Base-by-base conservation (phyloP, 164 flowering plant species). In the Vitis amurensis region DNA sequence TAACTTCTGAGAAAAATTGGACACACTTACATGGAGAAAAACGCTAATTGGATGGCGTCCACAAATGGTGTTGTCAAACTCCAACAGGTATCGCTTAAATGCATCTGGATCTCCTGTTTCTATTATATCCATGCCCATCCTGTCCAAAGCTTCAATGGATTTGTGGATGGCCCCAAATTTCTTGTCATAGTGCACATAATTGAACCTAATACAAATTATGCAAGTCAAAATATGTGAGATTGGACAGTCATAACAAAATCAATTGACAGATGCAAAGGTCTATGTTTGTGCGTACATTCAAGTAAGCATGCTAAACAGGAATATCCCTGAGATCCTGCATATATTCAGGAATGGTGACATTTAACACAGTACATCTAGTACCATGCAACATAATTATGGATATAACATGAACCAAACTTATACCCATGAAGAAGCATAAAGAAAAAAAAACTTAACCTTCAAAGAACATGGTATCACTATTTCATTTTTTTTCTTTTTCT, bases 11-110 rank as follows among this genome's bases (percentile, higher is more conserved):
- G 51, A 30, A 59, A 17, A 52, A 47, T 9, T 64, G 44, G 50
- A 50, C 57, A 61, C n/a, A 76, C 74, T 83, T 86, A 92, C 98
- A 82, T 92, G 94, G 59, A 94, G 92, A 69, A 94, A 94, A 69
- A 94, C 92, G 64, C 94, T 87, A 23, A 96, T 93, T 49, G 98
- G 99, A 76, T 96, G 99, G 30, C 98, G 92, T 8, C 99, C 99
- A 68, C 98, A 96, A 17, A 96, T 96, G 48, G 99, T 93, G 76
- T 96, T 96, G 50, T 91, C 91, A 37, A 76, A 92, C 73, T 93
- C 89, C 69, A 57, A 68, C 52, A 93, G 77, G 68, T 96, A 96
- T 50, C 79, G 37, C 71, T 92, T 89, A 84, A 96, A 96, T 57
- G 86, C 83, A 80, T 92, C 91, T 19, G 97, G 83, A 78, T 93